Evolutionary conservation across 1,284 basidiomycete genomes (phyloP), one percentile per base, ranked within the genome.

Genomic region (Schizophyllum commune): DNA sequence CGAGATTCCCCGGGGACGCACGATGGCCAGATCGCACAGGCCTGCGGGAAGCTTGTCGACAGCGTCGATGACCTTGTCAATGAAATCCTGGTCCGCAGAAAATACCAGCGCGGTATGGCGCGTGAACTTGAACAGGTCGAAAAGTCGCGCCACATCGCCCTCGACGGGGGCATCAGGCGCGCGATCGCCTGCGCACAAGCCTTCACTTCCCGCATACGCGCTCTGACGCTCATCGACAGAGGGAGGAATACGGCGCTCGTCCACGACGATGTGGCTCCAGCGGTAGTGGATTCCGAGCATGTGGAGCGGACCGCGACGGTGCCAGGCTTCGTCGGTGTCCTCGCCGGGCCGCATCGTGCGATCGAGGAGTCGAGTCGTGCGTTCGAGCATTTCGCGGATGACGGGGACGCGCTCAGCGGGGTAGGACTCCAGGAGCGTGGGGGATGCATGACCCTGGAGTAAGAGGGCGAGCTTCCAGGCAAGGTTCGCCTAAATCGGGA

Each of bases 281-380:
- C 53, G 22, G 39, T 57, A 57, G n/a, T 56, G 32, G 27, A 56
- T 54, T 15, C 59, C 59, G 20, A 60, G 55, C n/a, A 34, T 27
- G 55, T 52, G 15, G 17, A 52, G 51, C 17, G 51, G 17, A 52
- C 51, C 51, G 20, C 20, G 17, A 7, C 51, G 51, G 20, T 20
- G 51, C 51, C 51, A 52, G 47, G 53, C 53, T 13, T 21, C 33
- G 20, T 69, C 65, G 51, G 76, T 70, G 20, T 74, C 70, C 0
- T 73, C 75, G 13, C 72, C 58, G 19, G 70, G 75, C 15, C 21
- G 21, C 9, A 56, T 61, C 1, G 59, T 52, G 4, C 33, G 34
- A 8, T 56, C 58, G 55, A 60, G 60, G 3, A 63, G 57, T 4
- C 56, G 39, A 7, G 0, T 63, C 4, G 60, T 58, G 2, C 59